Evolutionary conservation across 768 basidiomycete genomes (phyloP).

Genomic region (Tricholoma matsutake): DNA sequence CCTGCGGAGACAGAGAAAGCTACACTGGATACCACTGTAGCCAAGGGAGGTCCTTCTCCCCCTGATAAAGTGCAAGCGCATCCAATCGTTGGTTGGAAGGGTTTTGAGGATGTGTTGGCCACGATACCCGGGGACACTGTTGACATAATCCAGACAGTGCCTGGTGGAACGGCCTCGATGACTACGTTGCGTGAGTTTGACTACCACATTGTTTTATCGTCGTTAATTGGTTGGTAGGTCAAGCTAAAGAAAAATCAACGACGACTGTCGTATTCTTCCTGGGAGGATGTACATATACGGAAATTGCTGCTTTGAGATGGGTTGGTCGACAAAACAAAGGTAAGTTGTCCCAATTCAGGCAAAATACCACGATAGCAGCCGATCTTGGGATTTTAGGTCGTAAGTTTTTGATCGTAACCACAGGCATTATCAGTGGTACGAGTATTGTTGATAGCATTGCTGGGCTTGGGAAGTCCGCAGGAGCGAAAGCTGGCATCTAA

Average conservation of each 20-base stretch:
- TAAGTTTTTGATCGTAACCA: conserved; percentile 86
- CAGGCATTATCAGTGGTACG: conserved; percentile 82
- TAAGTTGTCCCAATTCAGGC: conserved; percentile 26
- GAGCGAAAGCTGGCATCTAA: conserved; percentile 42
- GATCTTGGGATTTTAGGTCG: conserved; percentile 51
- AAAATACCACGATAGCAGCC: conserved; percentile 10
- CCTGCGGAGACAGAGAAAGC: conserved; percentile 59
- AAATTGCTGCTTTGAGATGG: conserved; percentile 94
- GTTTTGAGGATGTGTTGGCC: conserved; percentile 87
- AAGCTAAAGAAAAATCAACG: conserved; percentile 56
- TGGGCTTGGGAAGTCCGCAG: conserved; percentile 31
- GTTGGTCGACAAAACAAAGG: conserved; percentile 84
- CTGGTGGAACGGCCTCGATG: conserved; percentile 25
- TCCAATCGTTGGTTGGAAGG: conserved; percentile 95
- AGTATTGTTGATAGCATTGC: conserved; percentile 69
- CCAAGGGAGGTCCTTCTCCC: conserved; percentile 20
- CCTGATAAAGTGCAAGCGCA: conserved; percentile 73
- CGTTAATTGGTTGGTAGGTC: conserved; percentile 31
- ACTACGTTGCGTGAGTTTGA: conserved; percentile 30
- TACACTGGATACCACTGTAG: conserved; percentile 25
- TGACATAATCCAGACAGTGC: conserved; percentile 60
- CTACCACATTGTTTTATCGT: conserved; percentile 3
- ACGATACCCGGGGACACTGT: conserved; percentile 84
- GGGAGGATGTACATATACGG: conserved; percentile 96
- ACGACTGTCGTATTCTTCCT: conserved; percentile 96